Percentiles rank a stretch among this genome's conserved stretches.
These are phyloP conservation scores for Petrea volubilis DNA, from an alignment of 257 asterid genomes.

Conservation along the genomic window DNA sequence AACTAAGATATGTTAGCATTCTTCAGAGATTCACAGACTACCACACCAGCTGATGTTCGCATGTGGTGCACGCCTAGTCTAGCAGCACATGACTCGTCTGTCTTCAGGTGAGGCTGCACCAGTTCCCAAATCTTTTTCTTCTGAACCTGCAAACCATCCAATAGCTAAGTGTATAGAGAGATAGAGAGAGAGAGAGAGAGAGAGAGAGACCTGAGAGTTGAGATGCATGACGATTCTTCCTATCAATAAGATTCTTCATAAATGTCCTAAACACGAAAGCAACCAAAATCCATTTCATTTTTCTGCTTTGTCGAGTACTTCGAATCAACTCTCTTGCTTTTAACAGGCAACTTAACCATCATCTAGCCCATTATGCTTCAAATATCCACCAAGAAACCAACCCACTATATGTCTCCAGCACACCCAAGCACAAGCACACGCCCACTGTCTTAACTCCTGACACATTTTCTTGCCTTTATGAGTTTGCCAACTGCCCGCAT, in stretches of 20 bases:
- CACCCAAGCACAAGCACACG: no score
- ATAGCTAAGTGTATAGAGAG: background rate
- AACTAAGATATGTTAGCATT: slow-evolving; percentile 71
- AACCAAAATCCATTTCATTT: background rate
- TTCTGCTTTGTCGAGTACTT: background rate
- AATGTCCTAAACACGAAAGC: background rate
- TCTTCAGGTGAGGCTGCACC: slow-evolving; percentile 80
- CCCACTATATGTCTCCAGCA: background rate
- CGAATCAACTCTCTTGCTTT: background rate
- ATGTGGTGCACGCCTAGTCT: slow-evolving; percentile 52
- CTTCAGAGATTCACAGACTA: slow-evolving; percentile 56
- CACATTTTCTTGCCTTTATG: no score
- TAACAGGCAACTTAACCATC: no score
- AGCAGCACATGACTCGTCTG: slow-evolving; percentile 62
- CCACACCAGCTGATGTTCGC: slow-evolving; percentile 68
- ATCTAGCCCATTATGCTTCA: background rate
- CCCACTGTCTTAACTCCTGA: no score
- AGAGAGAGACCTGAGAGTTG: slow-evolving; percentile 3
- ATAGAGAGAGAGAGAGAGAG: background rate
- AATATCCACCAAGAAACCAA: background rate
- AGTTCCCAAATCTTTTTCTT: slow-evolving; percentile 94
- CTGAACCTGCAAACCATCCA: slow-evolving; percentile 57
- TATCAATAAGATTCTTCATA: background rate
- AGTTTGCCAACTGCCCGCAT: no score
- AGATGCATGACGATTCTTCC: background rate